Base-by-base conservation (phyloP, 2,329 filamentous ascomycete genomes). In the Verticillium dahliae region DNA sequence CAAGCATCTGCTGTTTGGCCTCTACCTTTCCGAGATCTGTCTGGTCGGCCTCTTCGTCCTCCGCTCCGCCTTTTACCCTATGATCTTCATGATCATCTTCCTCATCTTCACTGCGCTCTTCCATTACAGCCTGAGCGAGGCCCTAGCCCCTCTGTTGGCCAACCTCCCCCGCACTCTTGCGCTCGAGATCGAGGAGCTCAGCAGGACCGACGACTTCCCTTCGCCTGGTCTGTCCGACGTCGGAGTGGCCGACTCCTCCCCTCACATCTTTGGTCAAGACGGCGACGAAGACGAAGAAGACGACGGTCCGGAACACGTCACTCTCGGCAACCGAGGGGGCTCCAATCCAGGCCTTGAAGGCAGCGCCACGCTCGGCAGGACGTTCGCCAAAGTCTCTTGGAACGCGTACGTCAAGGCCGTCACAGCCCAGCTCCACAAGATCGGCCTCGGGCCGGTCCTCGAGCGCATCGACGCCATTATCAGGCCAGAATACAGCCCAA, bases 11-110 rank as follows among this genome's bases (percentile, higher is more conserved):
- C 86, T 94, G 34, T 87, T 89, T 1, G 93, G 94, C 27, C 80
- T 96, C 58, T 97, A 98, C 72, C 81, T 97, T 39, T 85, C 89
- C 1, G 87, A 95, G 66, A 76, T 94, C 35, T 95, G 91, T 73
- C 80, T 97, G 71, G 89, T 97, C 66, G 93, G 92, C 58, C 81
- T 97, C 2, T 93, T 97, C 68, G 89, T 84, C 59, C 85, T 94
- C 58, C 86, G 85, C 6, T 77, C 81, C 1, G 85, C 86, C 0
- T 78, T 88, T 18, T 89, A 87, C 0, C 90, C 91, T 0, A 73
- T 94, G 69, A 78, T 92, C 34, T 76, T 95, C 57, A 92, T 93
- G 86, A 81, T 94, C 57, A 76, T 89, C 60, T 89, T 92, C 74
- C 78, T 95, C 27, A 70, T 96, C 66, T 89, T 94, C 73, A 90